phyloP scores from a whole-genome alignment of 352 stramenopile genomes.

The Globisporangium perplexum region DNA sequence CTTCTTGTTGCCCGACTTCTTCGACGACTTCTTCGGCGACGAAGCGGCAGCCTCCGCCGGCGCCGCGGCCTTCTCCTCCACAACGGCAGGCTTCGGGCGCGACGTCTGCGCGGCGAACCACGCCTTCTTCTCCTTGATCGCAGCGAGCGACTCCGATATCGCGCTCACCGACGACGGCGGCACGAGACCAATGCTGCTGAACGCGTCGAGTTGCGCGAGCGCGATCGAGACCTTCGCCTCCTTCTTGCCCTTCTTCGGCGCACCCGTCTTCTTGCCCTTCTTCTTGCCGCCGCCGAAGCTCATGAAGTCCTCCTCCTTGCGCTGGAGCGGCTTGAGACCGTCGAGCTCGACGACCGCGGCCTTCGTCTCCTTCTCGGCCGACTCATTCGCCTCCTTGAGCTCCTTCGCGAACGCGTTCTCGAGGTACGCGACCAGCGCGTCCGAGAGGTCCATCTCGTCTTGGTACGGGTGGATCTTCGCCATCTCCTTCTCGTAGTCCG shows the following conservation, averaged over 20 bases:
- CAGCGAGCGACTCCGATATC: constrained; percentile 85
- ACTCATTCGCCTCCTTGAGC: constrained; percentile 39
- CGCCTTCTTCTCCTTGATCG: constrained; percentile 95
- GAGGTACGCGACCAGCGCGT: constrained; percentile 91
- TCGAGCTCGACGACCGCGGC: constrained; percentile 77
- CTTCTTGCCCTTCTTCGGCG: constrained; percentile 76
- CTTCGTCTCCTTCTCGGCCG: constrained; percentile 32
- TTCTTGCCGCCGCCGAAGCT: constrained; percentile 66
- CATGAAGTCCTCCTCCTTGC: constrained; percentile 85
- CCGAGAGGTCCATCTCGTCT: constrained; percentile 94
- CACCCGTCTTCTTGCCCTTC: constrained; percentile 46
- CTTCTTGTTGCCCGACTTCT: constrained; percentile 75
- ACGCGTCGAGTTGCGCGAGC: constrained; percentile 84
- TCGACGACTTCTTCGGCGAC: constrained; percentile 48
- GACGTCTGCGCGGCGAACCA: constrained; percentile 75
- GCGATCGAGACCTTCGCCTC: constrained; percentile 69
- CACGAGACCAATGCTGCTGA: constrained; percentile 88
- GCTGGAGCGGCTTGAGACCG: constrained; percentile 88
- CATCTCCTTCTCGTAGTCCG: constrained; percentile 95
- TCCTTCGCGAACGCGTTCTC: constrained; percentile 90
- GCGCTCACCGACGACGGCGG: constrained; percentile 83
- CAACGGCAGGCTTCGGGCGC: constrained; percentile 20
- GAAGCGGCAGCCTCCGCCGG: constrained; percentile 27
- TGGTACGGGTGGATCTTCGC: constrained; percentile 95
- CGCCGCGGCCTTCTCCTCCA: constrained; percentile 24